Evolutionary conservation across 768 basidiomycete genomes (phyloP), one percentile per base, ranked within the genome.

Genomic region (Kwoniella europaea): DNA sequence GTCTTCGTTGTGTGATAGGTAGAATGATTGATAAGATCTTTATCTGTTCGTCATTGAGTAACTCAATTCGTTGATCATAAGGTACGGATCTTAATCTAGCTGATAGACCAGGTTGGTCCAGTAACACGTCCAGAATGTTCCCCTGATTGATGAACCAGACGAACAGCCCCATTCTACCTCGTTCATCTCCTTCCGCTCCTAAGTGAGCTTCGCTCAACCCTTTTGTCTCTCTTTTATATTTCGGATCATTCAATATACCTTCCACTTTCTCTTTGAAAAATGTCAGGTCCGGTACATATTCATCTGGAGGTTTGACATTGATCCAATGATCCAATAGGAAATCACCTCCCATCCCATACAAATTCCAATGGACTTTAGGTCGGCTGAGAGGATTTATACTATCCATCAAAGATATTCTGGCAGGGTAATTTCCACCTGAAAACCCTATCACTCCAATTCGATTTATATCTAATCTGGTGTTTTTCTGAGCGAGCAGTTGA

Each of bases 281-380:
- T 52, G 16, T 24, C 12, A 62, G 3, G 15, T 12, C 53, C 16
- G n/a, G 7, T 27, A 50, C 18, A 18, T n/a, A 15, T 62, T 68
- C 12, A 20, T 44, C 20, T 6, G 44, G 18, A 5, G 44, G 7
- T 54, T 68, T 68, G 6, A 35, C n/a, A 10, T 41, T 16, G 10
- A 68, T 24, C 67, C 67, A 68, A 43, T 55, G 53, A 62, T 68
- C 67, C 18, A 68, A 42, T 27, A 68, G 5, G 18, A 52, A 68
- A 44, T 68, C 67, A 22, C 41, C 41, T 3, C 50, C 60, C 27
- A 62, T 62, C 1, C 67, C 59, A 27, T 41, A 68, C 10, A 68
- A 55, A 41, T 52, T 55, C 15, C 62, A 42, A 24, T 57, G 43
- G 12, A 35, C 67, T 56, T 68, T 68, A 10, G 67, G 67, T 61